phyloP scores from a whole-genome alignment of 1,139 yeast species.

The Yamadazyma atmosphaerica region DNA sequence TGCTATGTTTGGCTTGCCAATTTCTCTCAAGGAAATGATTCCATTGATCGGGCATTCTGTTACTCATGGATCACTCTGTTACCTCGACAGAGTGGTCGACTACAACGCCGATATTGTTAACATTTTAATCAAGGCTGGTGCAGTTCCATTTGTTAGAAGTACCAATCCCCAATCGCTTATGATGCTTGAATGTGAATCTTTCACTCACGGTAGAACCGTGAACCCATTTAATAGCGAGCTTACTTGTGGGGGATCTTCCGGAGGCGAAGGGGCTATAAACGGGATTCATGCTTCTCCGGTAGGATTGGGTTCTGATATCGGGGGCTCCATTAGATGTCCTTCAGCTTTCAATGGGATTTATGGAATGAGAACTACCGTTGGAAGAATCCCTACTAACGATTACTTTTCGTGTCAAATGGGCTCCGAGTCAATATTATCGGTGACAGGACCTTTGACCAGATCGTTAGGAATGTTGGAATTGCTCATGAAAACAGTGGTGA shows the following conservation, averaged over 20 bases:
- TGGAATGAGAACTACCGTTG: conserved; percentile 25
- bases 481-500: conserved; percentile 26
- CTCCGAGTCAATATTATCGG: conserved; percentile 42
- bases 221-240: conserved; percentile 54
- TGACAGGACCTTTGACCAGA: conserved; percentile 47
- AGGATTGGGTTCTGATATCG: conserved; percentile 32
- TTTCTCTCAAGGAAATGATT: conserved; percentile 24
- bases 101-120: conserved; percentile 23
- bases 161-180: conserved; percentile 58
- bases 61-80: conserved; percentile 1
- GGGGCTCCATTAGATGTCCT: conserved; percentile 30
- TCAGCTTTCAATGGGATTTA: conserved; percentile 28
- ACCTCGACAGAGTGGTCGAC: conserved; percentile 18
- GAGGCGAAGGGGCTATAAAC: conserved; percentile 27
- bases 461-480: conserved; percentile 26
- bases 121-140: conserved; percentile 20
- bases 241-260: conserved; percentile 47
- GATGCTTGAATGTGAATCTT: conserved; percentile 54
- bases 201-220: conserved; percentile 50
- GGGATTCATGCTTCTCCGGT: conserved; percentile 24
- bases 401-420: conserved; percentile 23
- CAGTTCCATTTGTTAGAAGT: conserved; percentile 38
- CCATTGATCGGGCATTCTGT: conserved; percentile 8
- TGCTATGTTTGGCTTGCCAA: conserved; percentile 24
- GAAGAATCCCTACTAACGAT: conserved; percentile 21